Base-by-base conservation (phyloP, 2,329 filamentous ascomycete species). In the Cladorrhinum sp. region DNA sequence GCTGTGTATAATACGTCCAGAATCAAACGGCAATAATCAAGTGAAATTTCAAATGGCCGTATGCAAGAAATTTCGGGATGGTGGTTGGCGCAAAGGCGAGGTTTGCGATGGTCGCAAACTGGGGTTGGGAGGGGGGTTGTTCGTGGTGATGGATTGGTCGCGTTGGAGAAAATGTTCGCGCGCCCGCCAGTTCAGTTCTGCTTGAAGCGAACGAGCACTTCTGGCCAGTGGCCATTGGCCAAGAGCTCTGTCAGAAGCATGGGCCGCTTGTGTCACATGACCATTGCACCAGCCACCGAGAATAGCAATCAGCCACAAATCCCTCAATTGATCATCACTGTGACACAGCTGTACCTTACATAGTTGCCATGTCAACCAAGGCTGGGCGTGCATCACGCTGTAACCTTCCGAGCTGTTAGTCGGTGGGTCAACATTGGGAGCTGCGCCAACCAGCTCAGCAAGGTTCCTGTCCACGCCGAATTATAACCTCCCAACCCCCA, bases 141-240 rank as follows among this genome's bases (percentile, higher is more conserved):
- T 64, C 64, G 66, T 66, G 62, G 64, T 64, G 41, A 56, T 57
- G 53, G 53, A 24, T 50, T 50, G 49, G 62, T 68, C 66, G 65
- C 65, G 66, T 64, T 68, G 69, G 72, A 68, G 69, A 73, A 65
- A 74, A 72, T 73, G 70, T 72, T 71, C 73, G 72, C 70, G 72
- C 70, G 70, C 71, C 71, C 67, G 67, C 29, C 49, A 58, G 48
- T 36, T 22, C 25, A 22, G 10, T 24, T 22, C 56, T 32, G 48
- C 27, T 38, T 32, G 23, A 29, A 57, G 55, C 48, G 52, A 49
- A 36, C 36, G 67, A 45, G 24, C 52, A 50, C 32, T 9, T 29
- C 36, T 18, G n/a, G 41, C 41, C 16, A 20, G 6, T 18, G n/a
- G 41, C 41, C 16, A 20, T 18, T 20, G n/a, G 41, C 41, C 41